phyloP scores from a whole-genome alignment of 148 eudicot genomes.

The Dysphania ambrosioides region DNA sequence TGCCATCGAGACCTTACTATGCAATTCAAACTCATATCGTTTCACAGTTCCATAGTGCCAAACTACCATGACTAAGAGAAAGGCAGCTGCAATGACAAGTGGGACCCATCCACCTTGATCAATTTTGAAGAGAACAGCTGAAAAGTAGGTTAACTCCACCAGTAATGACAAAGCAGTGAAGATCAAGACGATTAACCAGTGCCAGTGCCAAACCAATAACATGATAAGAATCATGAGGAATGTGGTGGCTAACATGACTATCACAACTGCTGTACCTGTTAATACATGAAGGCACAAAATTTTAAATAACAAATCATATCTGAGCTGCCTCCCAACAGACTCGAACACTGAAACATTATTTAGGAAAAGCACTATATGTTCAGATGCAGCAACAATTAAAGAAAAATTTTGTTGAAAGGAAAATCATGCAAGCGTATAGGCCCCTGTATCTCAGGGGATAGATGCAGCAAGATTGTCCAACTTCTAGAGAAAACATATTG shows the following conservation, averaged over 20 bases:
- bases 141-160: conserved; percentile 86
- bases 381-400: no score
- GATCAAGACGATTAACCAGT: conserved; percentile 69
- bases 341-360: background rate
- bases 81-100: conserved; percentile 78
- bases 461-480: background rate
- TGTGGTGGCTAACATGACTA: conserved; percentile 93
- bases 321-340: no score
- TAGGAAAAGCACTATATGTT: background rate
- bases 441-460: no score
- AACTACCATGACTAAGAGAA: conserved; percentile 76
- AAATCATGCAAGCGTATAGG: no score
- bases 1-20: conserved; percentile 90
- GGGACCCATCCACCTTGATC: conserved; percentile 99
- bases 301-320: background rate
- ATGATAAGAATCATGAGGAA: conserved; percentile 81
- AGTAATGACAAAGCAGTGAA: conserved; percentile 73
- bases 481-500: background rate
- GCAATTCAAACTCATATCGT: conserved; percentile 91
- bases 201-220: conserved; percentile 87
- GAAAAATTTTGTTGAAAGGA: no score
- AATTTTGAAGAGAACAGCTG: conserved; percentile 85
- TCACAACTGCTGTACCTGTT: conserved; percentile 95
- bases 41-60: conserved; percentile 94
- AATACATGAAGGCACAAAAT: conserved; percentile 7